Conservation (phyloP, 352 stramenopile genomes). For the Phytophthora sp. region DNA sequence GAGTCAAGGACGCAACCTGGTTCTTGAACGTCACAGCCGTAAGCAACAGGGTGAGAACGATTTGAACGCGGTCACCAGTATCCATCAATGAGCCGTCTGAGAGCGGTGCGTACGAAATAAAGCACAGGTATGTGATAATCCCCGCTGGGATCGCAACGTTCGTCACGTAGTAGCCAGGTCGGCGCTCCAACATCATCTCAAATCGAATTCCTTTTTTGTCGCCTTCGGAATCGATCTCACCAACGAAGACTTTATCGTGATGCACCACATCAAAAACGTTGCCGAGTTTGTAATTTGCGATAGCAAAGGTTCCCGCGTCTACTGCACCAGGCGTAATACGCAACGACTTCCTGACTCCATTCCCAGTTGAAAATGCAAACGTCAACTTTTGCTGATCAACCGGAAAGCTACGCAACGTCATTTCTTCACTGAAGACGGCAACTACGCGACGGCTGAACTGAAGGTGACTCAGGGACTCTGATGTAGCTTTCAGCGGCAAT, state of each 20-base stretch:
- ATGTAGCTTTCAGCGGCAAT: slow-evolving; percentile 12
- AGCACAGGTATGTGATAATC: slow-evolving; percentile 64
- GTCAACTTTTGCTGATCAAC: slow-evolving; percentile 69
- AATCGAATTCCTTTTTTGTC: slow-evolving; percentile 55
- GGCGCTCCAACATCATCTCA: slow-evolving; percentile 63
- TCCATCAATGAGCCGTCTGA: slow-evolving; percentile 45
- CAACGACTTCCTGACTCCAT: slow-evolving; percentile 41
- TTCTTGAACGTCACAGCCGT: slow-evolving; percentile 73
- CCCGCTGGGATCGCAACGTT: slow-evolving; percentile 53
- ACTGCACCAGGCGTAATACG: slow-evolving; percentile 35
- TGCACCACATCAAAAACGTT: slow-evolving; percentile 64
- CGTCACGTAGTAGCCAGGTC: slow-evolving; percentile 59
- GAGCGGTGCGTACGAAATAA: slow-evolving; percentile 53
- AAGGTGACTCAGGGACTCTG: slow-evolving; percentile 38
- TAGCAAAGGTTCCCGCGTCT: slow-evolving; percentile 50
- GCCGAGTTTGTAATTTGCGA: slow-evolving; percentile 57
- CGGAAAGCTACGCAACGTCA: slow-evolving; percentile 61
- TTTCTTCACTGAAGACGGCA: slow-evolving; percentile 61
- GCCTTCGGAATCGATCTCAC: slow-evolving; percentile 38
- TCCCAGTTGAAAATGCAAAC: slow-evolving; percentile 48
- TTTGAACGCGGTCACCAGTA: slow-evolving; percentile 55
- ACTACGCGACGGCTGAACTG: slow-evolving; percentile 47
- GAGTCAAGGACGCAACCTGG: slow-evolving; percentile 52
- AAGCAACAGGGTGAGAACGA: slow-evolving; percentile 64
- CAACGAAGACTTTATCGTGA: slow-evolving; percentile 58